Base-by-base conservation (phyloP, 2,329 filamentous ascomycete species). In the Aspergillus hortae region DNA sequence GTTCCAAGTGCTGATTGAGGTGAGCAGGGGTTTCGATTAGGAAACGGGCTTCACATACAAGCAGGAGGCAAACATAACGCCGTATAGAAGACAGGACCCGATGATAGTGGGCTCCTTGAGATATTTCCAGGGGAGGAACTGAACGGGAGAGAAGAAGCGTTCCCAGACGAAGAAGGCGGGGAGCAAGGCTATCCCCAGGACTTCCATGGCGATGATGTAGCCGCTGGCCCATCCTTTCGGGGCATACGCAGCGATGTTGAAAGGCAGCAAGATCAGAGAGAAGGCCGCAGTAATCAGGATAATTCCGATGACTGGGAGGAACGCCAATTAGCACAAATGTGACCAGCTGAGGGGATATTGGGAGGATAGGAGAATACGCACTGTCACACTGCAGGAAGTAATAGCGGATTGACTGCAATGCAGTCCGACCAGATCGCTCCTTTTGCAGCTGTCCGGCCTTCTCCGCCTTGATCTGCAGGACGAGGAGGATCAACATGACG, bases 401-500 rank as follows among this genome's bases (percentile, higher is more conserved):
- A 61, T 79, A 70, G 48, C 67, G 62, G 19, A 82, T 40, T 4
- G 73, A 77, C 58, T 82, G 69, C 12, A 2, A 38, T 3, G 69
- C 19, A 1, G 71, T 78, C n/a, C 82, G 71, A 2, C 23, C 15
- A 27, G 45, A 30, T 2, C 23, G 32, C 35, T 23, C 23, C 33
- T 33, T 38, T 7, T 38, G 19, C 6, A 48, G 32, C 6, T 21
- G 17, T 0, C 82, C 83, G 27, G 70, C 62, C 48, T 75, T 75
- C 54, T 73, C 70, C 2, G 84, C 85, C 61, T 83, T 83, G 48
- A 66, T 69, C 48, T 81, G 75, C 61, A 83, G 81, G 57, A 70
- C 66, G 51, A 76, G 68, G 58, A 85, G 76, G n/a, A 85, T 64
- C 11, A 68, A 56, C 45, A 79, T 77, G 9, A 87, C 70, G 0